A percentile compares a stretch with the other conserved stretches of the same genome.
Conservation (phyloP, 1,284 basidiomycete species). For the Ganoderma leucocontextum region DNA sequence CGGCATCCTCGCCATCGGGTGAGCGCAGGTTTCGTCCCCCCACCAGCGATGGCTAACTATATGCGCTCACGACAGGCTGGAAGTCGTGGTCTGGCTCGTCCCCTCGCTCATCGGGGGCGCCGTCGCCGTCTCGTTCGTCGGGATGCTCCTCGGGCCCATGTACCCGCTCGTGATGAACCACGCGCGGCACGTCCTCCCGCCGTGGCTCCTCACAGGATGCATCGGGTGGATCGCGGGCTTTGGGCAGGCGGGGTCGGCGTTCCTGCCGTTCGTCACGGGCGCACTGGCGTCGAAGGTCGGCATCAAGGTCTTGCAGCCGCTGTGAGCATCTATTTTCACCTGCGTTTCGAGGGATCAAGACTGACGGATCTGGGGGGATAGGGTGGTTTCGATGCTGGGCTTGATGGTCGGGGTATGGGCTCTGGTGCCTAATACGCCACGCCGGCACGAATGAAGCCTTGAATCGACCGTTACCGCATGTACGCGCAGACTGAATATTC, state of each 20-base stretch:
- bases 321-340: constrained; percentile 17
- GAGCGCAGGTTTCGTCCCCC: constrained; percentile 16
- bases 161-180: constrained; percentile 65
- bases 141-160: constrained; percentile 58
- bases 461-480: neutral
- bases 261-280: constrained; percentile 65
- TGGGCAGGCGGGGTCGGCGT: constrained; percentile 61
- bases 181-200: constrained; percentile 55
- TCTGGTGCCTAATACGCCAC: constrained; percentile 13
- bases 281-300: constrained; percentile 58
- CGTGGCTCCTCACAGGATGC: constrained; percentile 58
- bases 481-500: neutral
- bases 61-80: constrained; percentile 46
- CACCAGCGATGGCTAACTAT: neutral
- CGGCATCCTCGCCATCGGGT: constrained; percentile 47
- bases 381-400: constrained; percentile 18
- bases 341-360: neutral
- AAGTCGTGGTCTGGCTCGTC: constrained; percentile 68
- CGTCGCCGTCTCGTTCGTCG: constrained; percentile 62
- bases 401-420: constrained; percentile 16
- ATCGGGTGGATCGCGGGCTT: constrained; percentile 68
- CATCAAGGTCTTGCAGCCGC: constrained; percentile 35
- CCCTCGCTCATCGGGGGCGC: constrained; percentile 63
- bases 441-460: constrained; percentile 11
- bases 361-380: neutral